Evolutionary conservation across 129 eudicot species (phyloP).

Genomic region (Chrysanthemum makinoi): DNA sequence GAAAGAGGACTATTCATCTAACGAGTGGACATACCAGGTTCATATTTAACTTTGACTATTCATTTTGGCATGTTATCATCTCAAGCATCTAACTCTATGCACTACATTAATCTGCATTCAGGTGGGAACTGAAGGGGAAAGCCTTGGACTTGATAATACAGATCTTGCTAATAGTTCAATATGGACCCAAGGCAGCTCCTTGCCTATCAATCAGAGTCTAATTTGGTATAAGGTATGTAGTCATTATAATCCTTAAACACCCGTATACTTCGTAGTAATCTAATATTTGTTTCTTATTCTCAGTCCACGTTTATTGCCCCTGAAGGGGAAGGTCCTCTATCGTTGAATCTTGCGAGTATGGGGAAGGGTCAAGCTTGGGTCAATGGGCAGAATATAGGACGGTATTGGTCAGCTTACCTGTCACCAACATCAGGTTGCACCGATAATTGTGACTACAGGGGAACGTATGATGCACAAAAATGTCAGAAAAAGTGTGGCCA

Average conservation of each 20-base stretch:
- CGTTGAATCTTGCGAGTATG: conserved; percentile 69
- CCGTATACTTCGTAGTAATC: background rate
- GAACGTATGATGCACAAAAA: conserved; percentile 55
- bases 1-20: conserved; percentile 49
- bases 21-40: conserved; percentile 84
- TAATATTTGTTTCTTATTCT: conserved; percentile 12
- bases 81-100: conserved; percentile 2
- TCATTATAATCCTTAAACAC: no score
- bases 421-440: conserved; percentile 75
- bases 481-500: conserved; percentile 74
- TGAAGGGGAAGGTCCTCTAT: conserved; percentile 63
- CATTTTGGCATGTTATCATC: background rate
- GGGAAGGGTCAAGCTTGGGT: conserved; percentile 87
- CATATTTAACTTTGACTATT: background rate
- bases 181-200: conserved; percentile 48
- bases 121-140: conserved; percentile 85
- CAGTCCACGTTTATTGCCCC: conserved; percentile 67
- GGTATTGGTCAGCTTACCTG: conserved; percentile 75
- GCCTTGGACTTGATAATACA: conserved; percentile 58
- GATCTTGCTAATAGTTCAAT: conserved; percentile 62
- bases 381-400: conserved; percentile 64
- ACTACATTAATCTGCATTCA: conserved; percentile 25
- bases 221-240: conserved; percentile 73
- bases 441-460: conserved; percentile 63
- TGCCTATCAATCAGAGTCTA: conserved; percentile 51